Conservation (phyloP, 306 rosid species). For the Urtica urens region DNA sequence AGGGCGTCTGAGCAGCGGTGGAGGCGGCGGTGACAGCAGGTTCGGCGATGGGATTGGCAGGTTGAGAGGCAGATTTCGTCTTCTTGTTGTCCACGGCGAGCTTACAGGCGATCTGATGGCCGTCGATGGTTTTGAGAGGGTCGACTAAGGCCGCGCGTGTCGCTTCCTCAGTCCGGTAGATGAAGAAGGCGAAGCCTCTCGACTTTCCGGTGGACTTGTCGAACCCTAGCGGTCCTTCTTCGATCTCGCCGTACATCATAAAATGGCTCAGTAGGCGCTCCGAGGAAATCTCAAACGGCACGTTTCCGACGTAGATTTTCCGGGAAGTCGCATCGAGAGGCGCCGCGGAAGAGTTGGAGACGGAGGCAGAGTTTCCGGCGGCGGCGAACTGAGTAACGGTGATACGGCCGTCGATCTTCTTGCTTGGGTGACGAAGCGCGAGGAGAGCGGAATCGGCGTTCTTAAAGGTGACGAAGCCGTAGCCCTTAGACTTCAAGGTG, state of each 20-base stretch:
- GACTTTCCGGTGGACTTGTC: slow-evolving; percentile 88
- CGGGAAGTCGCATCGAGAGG: slow-evolving; percentile 36
- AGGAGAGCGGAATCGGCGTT: slow-evolving; percentile 82
- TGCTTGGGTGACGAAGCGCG: slow-evolving; percentile 87
- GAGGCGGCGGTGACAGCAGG: background rate
- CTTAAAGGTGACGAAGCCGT: slow-evolving; percentile 75
- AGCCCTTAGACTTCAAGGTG: slow-evolving; percentile 76
- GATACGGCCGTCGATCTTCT: slow-evolving; percentile 91
- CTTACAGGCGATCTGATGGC: slow-evolving; percentile 68
- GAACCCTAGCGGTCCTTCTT: slow-evolving; percentile 96
- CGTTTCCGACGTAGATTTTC: slow-evolving; percentile 87
- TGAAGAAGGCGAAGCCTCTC: slow-evolving; percentile 74
- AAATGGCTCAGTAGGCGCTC: slow-evolving; percentile 72
- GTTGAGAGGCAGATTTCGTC: slow-evolving; percentile 13
- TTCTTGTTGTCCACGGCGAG: slow-evolving; percentile 81
- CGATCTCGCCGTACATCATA: slow-evolving; percentile 68
- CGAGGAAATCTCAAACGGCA: slow-evolving; percentile 65
- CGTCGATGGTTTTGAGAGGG: slow-evolving; percentile 78
- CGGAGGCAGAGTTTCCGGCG: background rate
- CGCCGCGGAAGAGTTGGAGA: slow-evolving; percentile 12
- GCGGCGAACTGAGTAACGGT: slow-evolving; percentile 95
- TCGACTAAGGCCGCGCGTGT: slow-evolving; percentile 74
- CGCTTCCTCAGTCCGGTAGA: slow-evolving; percentile 68
- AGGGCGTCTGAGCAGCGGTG: slow-evolving; percentile 24
- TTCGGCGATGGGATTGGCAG: slow-evolving; percentile 5